Evolutionary conservation across 2,329 filamentous ascomycete genomes (phyloP), one percentile per base, ranked within the genome.

Genomic region (Colletotrichum orchidophilum): DNA sequence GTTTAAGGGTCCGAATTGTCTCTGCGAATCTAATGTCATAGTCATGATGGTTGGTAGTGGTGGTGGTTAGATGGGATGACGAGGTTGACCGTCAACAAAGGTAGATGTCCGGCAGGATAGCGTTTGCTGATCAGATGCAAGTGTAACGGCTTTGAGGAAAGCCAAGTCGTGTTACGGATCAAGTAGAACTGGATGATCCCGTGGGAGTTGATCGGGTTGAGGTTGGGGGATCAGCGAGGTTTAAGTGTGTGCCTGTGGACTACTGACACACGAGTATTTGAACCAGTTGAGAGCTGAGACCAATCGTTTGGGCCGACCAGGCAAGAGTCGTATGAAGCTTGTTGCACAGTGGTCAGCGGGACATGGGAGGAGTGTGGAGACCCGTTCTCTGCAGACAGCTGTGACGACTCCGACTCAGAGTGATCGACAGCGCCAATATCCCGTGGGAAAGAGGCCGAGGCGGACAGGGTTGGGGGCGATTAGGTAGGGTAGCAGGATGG

Each of bases 11-110:
- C 89, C 93, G 85, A 93, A 94, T 81, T 90, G 90, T 86, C 91
- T 94, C 85, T 96, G 94, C 79, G 91, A 91, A 85, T 97, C 94
- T 86, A 97, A 90, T 83, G 95, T 94, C 94, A 97, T 97, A 85
- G 94, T 96, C 95, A 97, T 97, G 82, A 83, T 90, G 76, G 26
- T 63, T 84, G 75, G 26, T 60, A 24, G 35, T 73, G 58, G 55
- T 70, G 59, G 50, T 57, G 55, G n/a, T 70, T 57, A 62, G 68
- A 65, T 70, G 66, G 50, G 63, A 62, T 59, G 73, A 66, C 65
- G 66, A 71, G 39, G 53, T 52, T 57, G 54, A 54, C 60, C 70
- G 70, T 63, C 73, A 54, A 73, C 70, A 73, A 73, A 76, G 77
- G 63, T 59, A 13, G 57, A n/a, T 62, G 59, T 76, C 73, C 61